A percentile compares a stretch with the other conserved stretches of the same genome.
These are phyloP conservation scores for Mycocentrospora acerina DNA, from an alignment of 2,329 filamentous ascomycete genomes.

Conservation along the genomic window DNA sequence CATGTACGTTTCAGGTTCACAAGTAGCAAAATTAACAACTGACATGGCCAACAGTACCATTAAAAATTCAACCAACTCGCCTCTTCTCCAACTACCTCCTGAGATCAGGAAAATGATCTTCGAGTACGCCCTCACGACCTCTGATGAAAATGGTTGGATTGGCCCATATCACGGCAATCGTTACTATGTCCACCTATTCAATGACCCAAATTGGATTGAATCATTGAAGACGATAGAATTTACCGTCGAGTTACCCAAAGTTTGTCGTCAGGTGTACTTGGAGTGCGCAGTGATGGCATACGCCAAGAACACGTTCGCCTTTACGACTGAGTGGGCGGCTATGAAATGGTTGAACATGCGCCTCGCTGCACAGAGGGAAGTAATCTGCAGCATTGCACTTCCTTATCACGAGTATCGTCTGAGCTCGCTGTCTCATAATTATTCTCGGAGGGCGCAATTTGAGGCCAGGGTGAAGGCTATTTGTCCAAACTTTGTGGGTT, in stretches of 20 bases:
- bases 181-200: not conserved
- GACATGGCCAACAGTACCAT: not conserved
- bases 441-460: too few relatives aligned
- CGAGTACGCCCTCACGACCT: constrained; percentile 1
- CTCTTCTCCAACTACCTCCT: constrained; percentile 7
- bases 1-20: too few relatives aligned
- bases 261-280: constrained; percentile 10
- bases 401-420: too few relatives aligned
- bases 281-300: constrained; percentile 9
- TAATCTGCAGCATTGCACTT: too few relatives aligned
- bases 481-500: too few relatives aligned
- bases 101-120: constrained; percentile 8
- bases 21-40: not conserved
- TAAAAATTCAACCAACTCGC: constrained; percentile 3
- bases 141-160: not conserved
- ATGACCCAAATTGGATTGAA: too few relatives aligned
- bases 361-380: too few relatives aligned
- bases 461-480: too few relatives aligned
- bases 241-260: constrained; percentile 1
- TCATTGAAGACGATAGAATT: too few relatives aligned
- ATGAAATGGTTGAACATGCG: too few relatives aligned
- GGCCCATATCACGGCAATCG: constrained; percentile 1
- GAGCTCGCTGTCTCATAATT: too few relatives aligned
- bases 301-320: not conserved
- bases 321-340: too few relatives aligned